These are phyloP conservation scores for Epichloe sylvatica DNA, from an alignment of 2,329 filamentous ascomycete species.

Conservation along the genomic window DNA sequence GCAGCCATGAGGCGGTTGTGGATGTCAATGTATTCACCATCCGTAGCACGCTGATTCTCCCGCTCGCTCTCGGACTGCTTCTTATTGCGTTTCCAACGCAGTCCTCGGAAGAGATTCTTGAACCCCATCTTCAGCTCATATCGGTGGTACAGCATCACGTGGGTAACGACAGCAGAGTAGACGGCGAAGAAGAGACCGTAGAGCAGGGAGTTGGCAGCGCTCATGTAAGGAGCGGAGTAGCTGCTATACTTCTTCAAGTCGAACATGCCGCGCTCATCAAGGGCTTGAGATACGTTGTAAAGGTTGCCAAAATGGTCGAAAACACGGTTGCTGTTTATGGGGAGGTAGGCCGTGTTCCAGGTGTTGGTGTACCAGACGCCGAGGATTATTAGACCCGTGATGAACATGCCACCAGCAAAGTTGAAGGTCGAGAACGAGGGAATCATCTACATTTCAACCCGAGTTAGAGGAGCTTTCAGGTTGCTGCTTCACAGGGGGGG, in stretches of 20 bases:
- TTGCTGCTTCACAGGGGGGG: too few relatives aligned
- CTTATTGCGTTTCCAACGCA: slow-evolving; percentile 12
- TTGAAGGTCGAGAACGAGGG: slow-evolving; percentile 25
- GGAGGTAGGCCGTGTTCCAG: slow-evolving; percentile 24
- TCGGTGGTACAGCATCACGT: slow-evolving; percentile 26
- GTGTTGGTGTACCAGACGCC: slow-evolving; percentile 20
- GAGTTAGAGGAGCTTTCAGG: background rate
- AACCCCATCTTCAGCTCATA: slow-evolving; percentile 25
- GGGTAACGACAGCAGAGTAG: slow-evolving; percentile 26
- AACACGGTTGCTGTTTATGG: slow-evolving; percentile 26
- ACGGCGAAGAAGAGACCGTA: slow-evolving; percentile 29
- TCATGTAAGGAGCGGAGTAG: slow-evolving; percentile 29
- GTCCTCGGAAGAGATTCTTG: slow-evolving; percentile 16
- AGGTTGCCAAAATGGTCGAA: slow-evolving; percentile 24
- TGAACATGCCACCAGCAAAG: slow-evolving; percentile 16
- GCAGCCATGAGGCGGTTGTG: slow-evolving; percentile 33
- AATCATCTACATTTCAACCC: slow-evolving; percentile 12
- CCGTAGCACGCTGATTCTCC: slow-evolving; percentile 1
- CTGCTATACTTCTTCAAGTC: slow-evolving; percentile 23
- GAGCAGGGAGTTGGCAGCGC: slow-evolving; percentile 20
- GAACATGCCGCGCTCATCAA: slow-evolving; percentile 22
- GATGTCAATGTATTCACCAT: slow-evolving; percentile 19
- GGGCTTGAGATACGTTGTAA: slow-evolving; percentile 25
- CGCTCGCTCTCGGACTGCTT: slow-evolving; percentile 4
- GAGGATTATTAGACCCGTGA: slow-evolving; percentile 17